A percentile compares a stretch with the other conserved stretches of the same genome.
phyloP scores from a whole-genome alignment of 345 rosid genomes.

The Heritiera littoralis region DNA sequence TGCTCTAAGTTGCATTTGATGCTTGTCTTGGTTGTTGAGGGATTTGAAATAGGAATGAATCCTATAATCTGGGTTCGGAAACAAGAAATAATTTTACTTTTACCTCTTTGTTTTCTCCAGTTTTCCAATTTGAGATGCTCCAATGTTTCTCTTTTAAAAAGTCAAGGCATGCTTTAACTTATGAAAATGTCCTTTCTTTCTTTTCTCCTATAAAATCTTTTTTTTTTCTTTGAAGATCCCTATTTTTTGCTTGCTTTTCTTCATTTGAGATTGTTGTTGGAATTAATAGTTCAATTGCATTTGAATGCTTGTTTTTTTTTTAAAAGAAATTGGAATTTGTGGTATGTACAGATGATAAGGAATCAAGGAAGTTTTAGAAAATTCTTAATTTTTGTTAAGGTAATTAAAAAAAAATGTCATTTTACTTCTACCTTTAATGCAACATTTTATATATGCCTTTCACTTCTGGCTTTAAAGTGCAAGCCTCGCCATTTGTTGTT shows the following conservation, averaged over 20 bases:
- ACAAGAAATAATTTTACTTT: background rate
- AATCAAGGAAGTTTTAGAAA: background rate
- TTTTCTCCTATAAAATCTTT: background rate
- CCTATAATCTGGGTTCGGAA: background rate
- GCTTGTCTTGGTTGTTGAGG: background rate
- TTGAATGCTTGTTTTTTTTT: background rate
- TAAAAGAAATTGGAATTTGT: background rate
- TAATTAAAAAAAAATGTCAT: background rate
- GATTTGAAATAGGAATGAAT: background rate
- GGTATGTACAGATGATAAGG: background rate
- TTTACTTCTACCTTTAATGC: background rate
- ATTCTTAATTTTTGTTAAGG: background rate
- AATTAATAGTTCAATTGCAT: slow-evolving; percentile 1
- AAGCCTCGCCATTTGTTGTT: background rate
- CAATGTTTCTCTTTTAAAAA: background rate
- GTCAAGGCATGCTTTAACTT: background rate
- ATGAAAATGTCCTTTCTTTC: background rate
- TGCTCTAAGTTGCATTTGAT: background rate
- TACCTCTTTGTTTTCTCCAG: background rate
- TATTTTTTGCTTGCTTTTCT: background rate
- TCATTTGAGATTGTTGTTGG: background rate
- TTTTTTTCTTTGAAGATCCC: background rate
- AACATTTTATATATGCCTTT: background rate
- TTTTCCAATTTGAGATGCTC: background rate
- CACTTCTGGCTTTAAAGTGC: background rate